A percentile compares a stretch with the other conserved stretches of the same genome.
phyloP scores from a whole-genome alignment of 345 rosid species.

The Psidium guajava region DNA sequence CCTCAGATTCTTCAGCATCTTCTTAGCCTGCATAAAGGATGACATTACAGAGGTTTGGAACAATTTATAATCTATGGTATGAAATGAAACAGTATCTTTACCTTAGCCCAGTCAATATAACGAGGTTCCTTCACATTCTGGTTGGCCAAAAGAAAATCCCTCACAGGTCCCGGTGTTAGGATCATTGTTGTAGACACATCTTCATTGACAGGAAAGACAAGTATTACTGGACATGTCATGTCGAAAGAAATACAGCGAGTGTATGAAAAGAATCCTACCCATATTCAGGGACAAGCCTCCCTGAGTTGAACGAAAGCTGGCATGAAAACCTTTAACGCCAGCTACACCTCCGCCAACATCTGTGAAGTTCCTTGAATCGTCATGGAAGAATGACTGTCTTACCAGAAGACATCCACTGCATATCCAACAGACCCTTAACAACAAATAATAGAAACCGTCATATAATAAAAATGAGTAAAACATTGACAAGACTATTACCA shows the following conservation, averaged over 20 bases:
- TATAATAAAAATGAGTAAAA: background rate
- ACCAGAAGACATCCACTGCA: slow-evolving; percentile 82
- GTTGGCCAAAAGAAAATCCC: slow-evolving; percentile 43
- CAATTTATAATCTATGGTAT: background rate
- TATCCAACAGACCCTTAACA: slow-evolving; percentile 6
- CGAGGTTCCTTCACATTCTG: slow-evolving; percentile 50
- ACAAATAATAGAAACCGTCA: background rate
- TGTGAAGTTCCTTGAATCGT: slow-evolving; percentile 26
- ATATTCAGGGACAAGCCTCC: slow-evolving; percentile 77
- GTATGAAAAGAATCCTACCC: slow-evolving; percentile 29
- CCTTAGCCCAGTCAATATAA: slow-evolving; percentile 65
- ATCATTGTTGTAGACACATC: slow-evolving; percentile 78
- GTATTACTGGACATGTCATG: slow-evolving; percentile 18
- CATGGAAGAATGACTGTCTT: slow-evolving; percentile 71
- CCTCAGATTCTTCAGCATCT: slow-evolving; percentile 67
- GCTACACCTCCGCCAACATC: slow-evolving; percentile 67
- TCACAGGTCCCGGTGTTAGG: slow-evolving; percentile 69
- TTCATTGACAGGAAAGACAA: slow-evolving; percentile 8
- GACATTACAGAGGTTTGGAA: background rate
- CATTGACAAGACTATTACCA: slow-evolving; percentile 21
- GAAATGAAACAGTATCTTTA: slow-evolving; percentile 3
- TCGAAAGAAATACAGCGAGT: background rate
- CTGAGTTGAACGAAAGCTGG: slow-evolving; percentile 79
- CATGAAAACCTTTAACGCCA: slow-evolving; percentile 69
- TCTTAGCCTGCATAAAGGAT: slow-evolving; percentile 43